Percentiles rank a stretch among this genome's conserved stretches.
Conservation (phyloP, 805 yeast genomes). For the Wickerhamiella alocasiicola region DNA sequence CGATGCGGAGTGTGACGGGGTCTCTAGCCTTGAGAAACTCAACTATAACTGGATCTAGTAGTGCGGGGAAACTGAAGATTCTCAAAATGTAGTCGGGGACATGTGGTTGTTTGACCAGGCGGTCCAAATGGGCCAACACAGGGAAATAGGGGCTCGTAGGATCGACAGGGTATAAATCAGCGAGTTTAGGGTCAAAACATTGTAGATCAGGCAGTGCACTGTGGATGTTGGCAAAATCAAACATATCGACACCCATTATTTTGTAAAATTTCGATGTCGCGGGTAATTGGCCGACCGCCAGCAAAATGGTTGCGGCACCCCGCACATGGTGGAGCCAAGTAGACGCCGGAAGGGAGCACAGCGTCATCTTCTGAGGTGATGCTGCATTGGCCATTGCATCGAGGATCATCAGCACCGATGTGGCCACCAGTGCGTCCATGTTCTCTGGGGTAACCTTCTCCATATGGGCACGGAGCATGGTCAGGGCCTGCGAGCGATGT, state of each 20-base stretch:
- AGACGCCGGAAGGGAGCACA: conserved; percentile 65
- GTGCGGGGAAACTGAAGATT: conserved; percentile 86
- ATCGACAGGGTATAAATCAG: conserved; percentile 77
- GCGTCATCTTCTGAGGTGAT: conserved; percentile 36
- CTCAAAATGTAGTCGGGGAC: conserved; percentile 77
- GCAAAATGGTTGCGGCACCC: conserved; percentile 89
- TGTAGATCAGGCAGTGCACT: conserved; percentile 25
- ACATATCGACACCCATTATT: conserved; percentile 72
- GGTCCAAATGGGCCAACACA: conserved; percentile 77
- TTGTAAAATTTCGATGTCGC: conserved; percentile 53
- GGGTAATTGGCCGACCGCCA: conserved; percentile 91
- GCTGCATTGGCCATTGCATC: conserved; percentile 89
- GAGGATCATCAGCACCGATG: conserved; percentile 79
- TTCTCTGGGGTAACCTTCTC: conserved; percentile 70
- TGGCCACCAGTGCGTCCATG: conserved; percentile 78
- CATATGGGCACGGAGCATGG: conserved; percentile 74
- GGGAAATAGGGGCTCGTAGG: conserved; percentile 73
- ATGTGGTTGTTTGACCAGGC: conserved; percentile 60
- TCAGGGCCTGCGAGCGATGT: conserved; percentile 78
- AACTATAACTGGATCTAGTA: conserved; percentile 68
- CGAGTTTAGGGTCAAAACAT: conserved; percentile 77
- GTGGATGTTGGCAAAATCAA: conserved; percentile 65
- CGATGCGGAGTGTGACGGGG: conserved; percentile 75
- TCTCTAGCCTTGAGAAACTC: conserved; percentile 75
- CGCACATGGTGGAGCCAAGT: conserved; percentile 97